Evolutionary conservation across 495 filamentous ascomycete genomes (phyloP).

Genomic region (Trichoderma orchidacearum): DNA sequence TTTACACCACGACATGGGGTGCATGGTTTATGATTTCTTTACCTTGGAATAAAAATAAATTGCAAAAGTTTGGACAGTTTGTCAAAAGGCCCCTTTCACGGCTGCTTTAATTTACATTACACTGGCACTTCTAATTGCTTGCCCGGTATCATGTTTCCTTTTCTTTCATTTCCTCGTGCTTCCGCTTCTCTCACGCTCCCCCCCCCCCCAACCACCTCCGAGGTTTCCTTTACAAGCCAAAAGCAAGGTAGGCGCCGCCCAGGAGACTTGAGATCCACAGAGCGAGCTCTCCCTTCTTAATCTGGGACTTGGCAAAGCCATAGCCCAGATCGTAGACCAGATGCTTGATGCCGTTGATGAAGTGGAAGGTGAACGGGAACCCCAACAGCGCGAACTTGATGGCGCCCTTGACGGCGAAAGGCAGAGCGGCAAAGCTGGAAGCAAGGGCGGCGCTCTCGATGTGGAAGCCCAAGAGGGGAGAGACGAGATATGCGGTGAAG

Average conservation of each 20-base stretch:
- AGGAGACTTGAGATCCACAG: slow-evolving; percentile 56
- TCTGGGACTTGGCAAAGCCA: slow-evolving; percentile 52
- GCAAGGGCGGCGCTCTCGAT: slow-evolving; percentile 69
- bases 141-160: neutral
- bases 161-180: neutral
- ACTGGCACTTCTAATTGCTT: neutral
- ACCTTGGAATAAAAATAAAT: neutral
- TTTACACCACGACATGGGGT: neutral
- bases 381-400: slow-evolving; percentile 55
- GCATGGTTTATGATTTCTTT: neutral
- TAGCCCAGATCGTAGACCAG: slow-evolving; percentile 70
- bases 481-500: slow-evolving; percentile 66
- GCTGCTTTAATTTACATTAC: neutral
- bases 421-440: slow-evolving; percentile 61
- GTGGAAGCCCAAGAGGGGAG: slow-evolving; percentile 73
- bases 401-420: slow-evolving; percentile 50
- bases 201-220: no score
- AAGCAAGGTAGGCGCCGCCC: slow-evolving; percentile 44
- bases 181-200: no score
- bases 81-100: neutral
- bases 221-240: slow-evolving; percentile 12
- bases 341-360: slow-evolving; percentile 79
- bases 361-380: slow-evolving; percentile 80
- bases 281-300: slow-evolving; percentile 62
- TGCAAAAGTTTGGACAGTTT: neutral